These are phyloP conservation scores for Pelargonium fulgidum DNA, from an alignment of 441 rosid species.

Conservation along the genomic window DNA sequence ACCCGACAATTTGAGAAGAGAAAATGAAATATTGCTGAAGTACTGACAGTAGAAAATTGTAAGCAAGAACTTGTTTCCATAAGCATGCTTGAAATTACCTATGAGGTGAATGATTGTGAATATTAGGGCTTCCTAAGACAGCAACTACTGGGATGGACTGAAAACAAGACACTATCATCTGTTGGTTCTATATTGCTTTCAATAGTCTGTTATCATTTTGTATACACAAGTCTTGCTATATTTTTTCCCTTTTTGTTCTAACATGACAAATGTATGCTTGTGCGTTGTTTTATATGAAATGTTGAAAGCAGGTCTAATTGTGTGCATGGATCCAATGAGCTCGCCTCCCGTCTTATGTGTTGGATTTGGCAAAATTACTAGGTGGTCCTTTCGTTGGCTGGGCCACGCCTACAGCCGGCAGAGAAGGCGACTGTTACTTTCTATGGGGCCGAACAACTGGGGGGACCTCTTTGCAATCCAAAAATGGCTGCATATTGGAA, in stretches of 20 bases:
- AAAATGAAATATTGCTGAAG: not conserved
- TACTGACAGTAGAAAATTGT: not conserved
- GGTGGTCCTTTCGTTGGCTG: not conserved
- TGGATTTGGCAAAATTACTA: not conserved
- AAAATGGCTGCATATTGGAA: not conserved
- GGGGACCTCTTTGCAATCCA: constrained; percentile 1
- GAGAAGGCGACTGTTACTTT: not conserved
- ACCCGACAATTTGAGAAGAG: not conserved
- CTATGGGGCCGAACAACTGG: not conserved
- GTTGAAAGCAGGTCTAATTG: not conserved
- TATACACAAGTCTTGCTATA: not conserved
- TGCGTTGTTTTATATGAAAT: not conserved
- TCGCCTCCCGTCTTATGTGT: not conserved
- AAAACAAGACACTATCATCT: not conserved
- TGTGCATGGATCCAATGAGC: not conserved
- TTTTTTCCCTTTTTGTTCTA: not conserved
- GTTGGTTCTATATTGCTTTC: not conserved
- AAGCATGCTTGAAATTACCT: not conserved
- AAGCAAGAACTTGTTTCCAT: not conserved
- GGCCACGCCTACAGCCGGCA: not conserved
- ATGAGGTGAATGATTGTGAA: not conserved
- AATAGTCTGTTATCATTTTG: not conserved
- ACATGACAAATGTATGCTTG: not conserved
- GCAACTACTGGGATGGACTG: not conserved
- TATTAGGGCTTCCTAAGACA: not conserved